Evolutionary conservation across 495 filamentous ascomycete species (phyloP), one percentile per base, ranked within the genome.

Genomic region (Penicillium pulvis): DNA sequence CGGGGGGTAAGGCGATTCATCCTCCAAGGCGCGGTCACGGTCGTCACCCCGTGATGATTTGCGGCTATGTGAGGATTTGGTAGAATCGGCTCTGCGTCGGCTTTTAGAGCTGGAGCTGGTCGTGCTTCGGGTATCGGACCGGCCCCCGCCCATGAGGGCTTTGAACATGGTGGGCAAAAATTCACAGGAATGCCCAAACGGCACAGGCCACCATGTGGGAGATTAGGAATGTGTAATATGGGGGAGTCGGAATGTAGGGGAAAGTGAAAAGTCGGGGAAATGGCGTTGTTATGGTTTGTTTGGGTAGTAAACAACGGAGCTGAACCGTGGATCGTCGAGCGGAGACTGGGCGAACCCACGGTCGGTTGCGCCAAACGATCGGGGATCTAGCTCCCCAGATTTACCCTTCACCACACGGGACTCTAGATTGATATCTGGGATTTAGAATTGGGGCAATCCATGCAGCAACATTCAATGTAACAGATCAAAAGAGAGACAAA

Each of bases 41-140:
- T 82, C 80, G 72, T 82, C 81, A 78, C 73, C 78, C 71, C 81
- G 75, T 72, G 80, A 71, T 42, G 81, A 75, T 61, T 76, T 83
- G 61, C 79, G 75, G 53, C 76, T 77, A 51, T 74, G 73, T 59
- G 72, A 68, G 10, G 69, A 76, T 53, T 69, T 77, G 14, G 20
- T 23, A 47, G 68, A 71, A 47, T 67, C 66, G 50, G 66, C 60
- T 59, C 67, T 71, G 69, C 75, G 73, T 56, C 71, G 67, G 59
- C 60, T 68, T 52, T 71, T 73, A 14, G 72, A 74, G 49, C 67
- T 64, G 52, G 72, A 71, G 57, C 66, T 65, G 47, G 58, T 58
- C 23, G 51, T 66, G 59, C 69, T 73, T 67, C 71, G 75, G 55
- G 53, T 60, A 60, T 76, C 73, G 51, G 74, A 74, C 56, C 71